Evolutionary conservation across 208 protist species (phyloP), one percentile per base, ranked within the genome.

Genomic region (Leishmania aethiopica): DNA sequence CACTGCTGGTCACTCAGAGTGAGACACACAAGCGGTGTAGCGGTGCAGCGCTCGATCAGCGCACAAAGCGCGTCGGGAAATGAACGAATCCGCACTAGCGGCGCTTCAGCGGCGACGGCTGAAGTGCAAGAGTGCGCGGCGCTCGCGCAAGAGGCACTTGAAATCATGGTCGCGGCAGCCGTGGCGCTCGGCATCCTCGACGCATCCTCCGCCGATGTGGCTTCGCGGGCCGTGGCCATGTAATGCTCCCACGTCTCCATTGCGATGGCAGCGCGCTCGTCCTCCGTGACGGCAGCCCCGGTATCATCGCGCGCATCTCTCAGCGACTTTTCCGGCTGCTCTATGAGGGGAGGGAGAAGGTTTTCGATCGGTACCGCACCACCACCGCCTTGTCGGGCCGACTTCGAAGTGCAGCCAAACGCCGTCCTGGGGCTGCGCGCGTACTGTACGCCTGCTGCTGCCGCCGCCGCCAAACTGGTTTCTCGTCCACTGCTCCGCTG

Each of bases 301-400:
- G 22, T 40, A 55, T 25, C 45, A 1, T 8, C 11, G 28, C 45
- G 70, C 22, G 28, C 25, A 37, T 49, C 72, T 25, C 42, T 74
- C 32, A 45, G 77, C 32, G 53, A 15, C 75, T 79, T 80, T 3
- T 45, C 15, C 1, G 82, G 76, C 62, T 86, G 78, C 5, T 86
- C 82, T 64, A 86, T 82, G 22, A 86, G 73, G 19, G 82, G 82
- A 45, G 82, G 82, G 42, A 86, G 72, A 62, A 86, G 74, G 45
- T 78, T 86, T 49, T 83, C 77, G 13, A 88, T 78, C 0, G 81
- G 69, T 7, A 64, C 47, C 15, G 73, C 49, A 22, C 8, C 47
- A 15, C 35, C 64, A 19, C 49, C 25, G 4, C 60, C 25, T 37
- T 47, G 37, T 35, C 60, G 42, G 11, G 59, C 4, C 60, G 35